These are phyloP conservation scores for Pouteria campechiana DNA, from an alignment of 179 eudicot species.

Conservation along the genomic window DNA sequence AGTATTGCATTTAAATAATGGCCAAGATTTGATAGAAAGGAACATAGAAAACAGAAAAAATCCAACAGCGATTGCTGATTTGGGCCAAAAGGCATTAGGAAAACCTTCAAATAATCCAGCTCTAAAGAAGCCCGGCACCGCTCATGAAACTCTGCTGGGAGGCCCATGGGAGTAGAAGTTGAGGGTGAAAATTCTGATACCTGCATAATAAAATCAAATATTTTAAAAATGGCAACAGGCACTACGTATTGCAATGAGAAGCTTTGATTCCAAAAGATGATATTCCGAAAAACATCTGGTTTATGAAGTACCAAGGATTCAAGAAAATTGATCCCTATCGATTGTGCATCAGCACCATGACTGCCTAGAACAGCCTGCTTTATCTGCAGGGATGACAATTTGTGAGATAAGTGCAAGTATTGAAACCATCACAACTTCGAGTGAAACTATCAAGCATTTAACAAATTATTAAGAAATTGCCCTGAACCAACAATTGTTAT, in stretches of 20 bases:
- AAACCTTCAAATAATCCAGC: conserved; percentile 78
- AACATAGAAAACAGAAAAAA: conserved; percentile 2
- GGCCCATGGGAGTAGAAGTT: conserved; percentile 87
- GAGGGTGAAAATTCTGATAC: conserved; percentile 95
- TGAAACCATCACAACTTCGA: too few relatives aligned
- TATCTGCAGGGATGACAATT: conserved; percentile 49
- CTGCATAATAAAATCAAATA: conserved; percentile 17
- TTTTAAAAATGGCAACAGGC: not conserved
- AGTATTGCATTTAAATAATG: too few relatives aligned
- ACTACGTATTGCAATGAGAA: not conserved
- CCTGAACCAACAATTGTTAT: too few relatives aligned
- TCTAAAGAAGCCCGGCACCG: conserved; percentile 73
- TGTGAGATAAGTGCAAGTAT: too few relatives aligned
- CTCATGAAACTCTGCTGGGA: conserved; percentile 98
- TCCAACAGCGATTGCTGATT: not conserved
- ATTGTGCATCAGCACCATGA: conserved; percentile 75
- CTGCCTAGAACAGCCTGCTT: conserved; percentile 58
- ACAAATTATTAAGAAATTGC: too few relatives aligned
- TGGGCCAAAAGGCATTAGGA: not conserved
- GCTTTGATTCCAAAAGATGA: too few relatives aligned
- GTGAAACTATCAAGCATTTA: too few relatives aligned
- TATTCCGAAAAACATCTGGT: not conserved
- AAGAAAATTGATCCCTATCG: conserved; percentile 65
- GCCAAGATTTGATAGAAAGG: not conserved
- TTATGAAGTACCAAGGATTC: conserved; percentile 65